Percentiles rank a stretch among this genome's conserved stretches.
Evolutionary conservation across 192 early-diverging fungal genomes (phyloP).

Genomic region (Coemansia sp.): DNA sequence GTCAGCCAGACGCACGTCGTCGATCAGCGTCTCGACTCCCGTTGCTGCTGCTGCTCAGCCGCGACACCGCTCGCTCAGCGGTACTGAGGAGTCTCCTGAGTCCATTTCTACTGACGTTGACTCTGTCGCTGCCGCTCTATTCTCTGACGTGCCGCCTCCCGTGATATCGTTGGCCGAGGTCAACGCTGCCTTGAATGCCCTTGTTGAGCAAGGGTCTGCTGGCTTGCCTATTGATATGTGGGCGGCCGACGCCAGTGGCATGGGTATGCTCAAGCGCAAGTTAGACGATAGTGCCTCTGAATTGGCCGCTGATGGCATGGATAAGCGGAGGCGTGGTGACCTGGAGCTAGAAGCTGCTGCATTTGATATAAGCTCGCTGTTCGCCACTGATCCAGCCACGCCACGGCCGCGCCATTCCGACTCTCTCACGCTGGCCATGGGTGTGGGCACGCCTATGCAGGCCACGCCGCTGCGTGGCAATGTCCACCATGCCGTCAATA

Average conservation of each 20-base stretch:
- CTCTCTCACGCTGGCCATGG: constrained; percentile 17
- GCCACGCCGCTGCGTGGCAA: neutral
- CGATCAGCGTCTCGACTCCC: neutral
- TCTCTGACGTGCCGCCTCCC: neutral
- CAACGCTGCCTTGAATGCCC: constrained; percentile 30
- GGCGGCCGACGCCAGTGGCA: neutral
- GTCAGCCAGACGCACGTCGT: constrained; percentile 16
- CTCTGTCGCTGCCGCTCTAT: neutral
- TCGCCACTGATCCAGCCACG: constrained; percentile 12
- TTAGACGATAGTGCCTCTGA: neutral
- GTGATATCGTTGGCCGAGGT: constrained; percentile 40
- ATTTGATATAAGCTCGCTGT: constrained; percentile 18
- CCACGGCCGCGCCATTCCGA: constrained; percentile 1
- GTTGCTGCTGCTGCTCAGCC: neutral
- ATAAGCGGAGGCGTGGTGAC: constrained; percentile 9
- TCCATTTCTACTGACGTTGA: neutral
- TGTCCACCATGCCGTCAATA: constrained; percentile 13
- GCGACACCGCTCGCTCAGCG: neutral
- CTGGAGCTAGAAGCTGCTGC: neutral
- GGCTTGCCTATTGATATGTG: neutral
- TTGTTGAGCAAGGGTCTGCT: constrained; percentile 16
- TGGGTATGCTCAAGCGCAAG: constrained; percentile 25
- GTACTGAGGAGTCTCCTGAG: neutral
- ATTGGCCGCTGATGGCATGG: neutral
- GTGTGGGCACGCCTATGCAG: constrained; percentile 40